These are phyloP conservation scores for Verticillium nubilum DNA, from an alignment of 2,329 filamentous ascomycete species.

Conservation along the genomic window DNA sequence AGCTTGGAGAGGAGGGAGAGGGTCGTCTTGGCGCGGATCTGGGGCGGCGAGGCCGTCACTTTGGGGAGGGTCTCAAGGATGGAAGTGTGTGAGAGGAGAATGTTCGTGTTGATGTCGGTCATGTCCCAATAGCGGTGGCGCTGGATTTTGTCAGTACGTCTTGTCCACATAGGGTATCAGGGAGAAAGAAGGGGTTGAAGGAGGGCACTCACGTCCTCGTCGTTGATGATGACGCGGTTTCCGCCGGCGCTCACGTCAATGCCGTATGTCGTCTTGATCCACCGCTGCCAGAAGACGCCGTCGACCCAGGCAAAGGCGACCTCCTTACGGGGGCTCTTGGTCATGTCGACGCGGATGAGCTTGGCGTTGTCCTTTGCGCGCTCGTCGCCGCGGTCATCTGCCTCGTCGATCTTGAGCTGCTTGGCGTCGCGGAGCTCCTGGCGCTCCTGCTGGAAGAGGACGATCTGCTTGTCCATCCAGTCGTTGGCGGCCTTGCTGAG, in stretches of 20 bases:
- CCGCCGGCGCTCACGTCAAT: slow-evolving; percentile 84
- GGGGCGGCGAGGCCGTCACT: slow-evolving; percentile 61
- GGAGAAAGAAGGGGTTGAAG: not conserved
- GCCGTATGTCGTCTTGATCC: slow-evolving; percentile 92
- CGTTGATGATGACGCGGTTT: slow-evolving; percentile 92
- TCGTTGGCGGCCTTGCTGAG: slow-evolving; percentile 93
- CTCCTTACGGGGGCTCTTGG: slow-evolving; percentile 78
- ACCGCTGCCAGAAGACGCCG: slow-evolving; percentile 93
- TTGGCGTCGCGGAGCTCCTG: slow-evolving; percentile 93
- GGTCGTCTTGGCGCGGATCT: slow-evolving; percentile 74
- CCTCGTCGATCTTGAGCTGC: slow-evolving; percentile 92
- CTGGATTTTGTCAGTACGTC: slow-evolving; percentile 42
- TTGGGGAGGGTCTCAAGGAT: slow-evolving; percentile 83
- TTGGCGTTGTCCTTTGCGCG: slow-evolving; percentile 83
- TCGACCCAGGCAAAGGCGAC: slow-evolving; percentile 97
- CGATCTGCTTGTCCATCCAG: slow-evolving; percentile 96
- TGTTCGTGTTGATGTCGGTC: slow-evolving; percentile 82
- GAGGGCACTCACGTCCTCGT: slow-evolving; percentile 73
- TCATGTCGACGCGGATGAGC: slow-evolving; percentile 86
- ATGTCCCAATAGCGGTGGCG: slow-evolving; percentile 93
- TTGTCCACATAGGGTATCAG: no score
- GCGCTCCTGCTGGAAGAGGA: slow-evolving; percentile 85
- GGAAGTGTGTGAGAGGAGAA: slow-evolving; percentile 81
- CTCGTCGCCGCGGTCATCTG: slow-evolving; percentile 87
- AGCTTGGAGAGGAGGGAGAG: slow-evolving; percentile 66